These are phyloP conservation scores for Aspergillus sclerotioniger DNA, from an alignment of 495 filamentous ascomycete genomes.

Conservation along the genomic window DNA sequence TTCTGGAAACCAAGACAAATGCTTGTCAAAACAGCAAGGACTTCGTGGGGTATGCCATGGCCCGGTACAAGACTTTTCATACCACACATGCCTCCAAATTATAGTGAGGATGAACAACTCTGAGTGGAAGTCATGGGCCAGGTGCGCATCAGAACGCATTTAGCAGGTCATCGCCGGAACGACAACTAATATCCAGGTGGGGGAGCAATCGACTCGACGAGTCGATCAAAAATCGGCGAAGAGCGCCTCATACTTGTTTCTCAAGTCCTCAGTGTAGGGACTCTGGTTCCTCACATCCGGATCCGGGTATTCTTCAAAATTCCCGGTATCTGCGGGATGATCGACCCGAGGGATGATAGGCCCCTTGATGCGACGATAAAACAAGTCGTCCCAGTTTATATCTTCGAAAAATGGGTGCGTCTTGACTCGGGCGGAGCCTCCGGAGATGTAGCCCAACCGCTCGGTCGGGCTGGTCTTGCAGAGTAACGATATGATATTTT, in stretches of 20 bases:
- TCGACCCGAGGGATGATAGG: slow-evolving; percentile 84
- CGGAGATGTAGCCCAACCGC: slow-evolving; percentile 83
- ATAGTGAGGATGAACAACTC: no score
- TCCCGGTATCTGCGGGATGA: slow-evolving; percentile 78
- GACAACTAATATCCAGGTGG: not conserved
- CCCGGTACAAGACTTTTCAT: no score
- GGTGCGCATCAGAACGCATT: not conserved
- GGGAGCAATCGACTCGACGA: not conserved
- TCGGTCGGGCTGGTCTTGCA: slow-evolving; percentile 88
- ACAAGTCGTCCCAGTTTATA: slow-evolving; percentile 84
- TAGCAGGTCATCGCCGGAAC: not conserved
- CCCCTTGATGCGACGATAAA: slow-evolving; percentile 64
- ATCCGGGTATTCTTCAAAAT: slow-evolving; percentile 85
- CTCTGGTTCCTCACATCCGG: slow-evolving; percentile 53
- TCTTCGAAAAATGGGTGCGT: slow-evolving; percentile 80
- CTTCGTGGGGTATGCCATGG: no score
- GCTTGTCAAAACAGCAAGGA: no score
- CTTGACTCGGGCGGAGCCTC: slow-evolving; percentile 80
- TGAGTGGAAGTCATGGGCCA: no score
- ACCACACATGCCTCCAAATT: no score
- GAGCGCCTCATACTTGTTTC: slow-evolving; percentile 68
- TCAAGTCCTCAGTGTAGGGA: slow-evolving; percentile 72
- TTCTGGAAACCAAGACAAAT: no score
- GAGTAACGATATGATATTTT: slow-evolving; percentile 78
- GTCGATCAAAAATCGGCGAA: slow-evolving; percentile 72